Base-by-base conservation (phyloP, 1,139 yeast genomes). In the Debaryomycetaceae sp. region DNA sequence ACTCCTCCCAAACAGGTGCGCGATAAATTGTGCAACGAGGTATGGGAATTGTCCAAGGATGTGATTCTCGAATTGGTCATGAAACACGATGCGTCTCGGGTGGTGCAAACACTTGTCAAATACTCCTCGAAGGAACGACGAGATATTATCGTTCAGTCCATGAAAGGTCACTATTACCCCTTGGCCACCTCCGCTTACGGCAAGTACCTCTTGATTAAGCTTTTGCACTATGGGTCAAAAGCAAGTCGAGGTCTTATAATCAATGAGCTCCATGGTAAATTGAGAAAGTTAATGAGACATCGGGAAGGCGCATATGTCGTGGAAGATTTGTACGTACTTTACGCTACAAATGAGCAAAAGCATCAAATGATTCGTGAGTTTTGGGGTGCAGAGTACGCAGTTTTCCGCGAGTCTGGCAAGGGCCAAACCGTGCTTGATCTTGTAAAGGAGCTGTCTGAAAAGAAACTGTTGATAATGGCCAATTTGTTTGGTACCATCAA, bases 241-340 rank as follows among this genome's bases (percentile, higher is more conserved):
- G 77, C 77, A 20, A 74, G 87, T 2, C 71, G 95, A 44, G 77
- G 74, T 32, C 46, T 72, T 23, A 81, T 90, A 33, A 69, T 87
- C 33, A 69, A 79, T 47, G 96, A 85, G 56, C 67, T 90, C 38
- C 95, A 86, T 48, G 97, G 97, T 30, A 79, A 79, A 45, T 72
- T 85, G 44, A 68, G 96, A 52, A 87, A 85, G 55, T 67, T 90
- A 39, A 86, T 90, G 92, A 77, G 93, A 65, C 97, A 90, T 57
- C 79, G 80, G 58, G 97, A 90, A 65, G 98, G 97, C 58, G 97
- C 97, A n/a, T 86, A 90, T 47, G 97, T 90, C 24, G 87, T 87
- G 39, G 97, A 90, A 58, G 98, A 90, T 63, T 68, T 86, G 44
- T 90, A 68, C 51, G 83, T 86, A 18, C 73, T 86, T 39, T 90